Percentiles rank a stretch among this genome's conserved stretches.
These are phyloP conservation scores for Lactarius vividus DNA, from an alignment of 768 basidiomycete genomes.

Conservation along the genomic window DNA sequence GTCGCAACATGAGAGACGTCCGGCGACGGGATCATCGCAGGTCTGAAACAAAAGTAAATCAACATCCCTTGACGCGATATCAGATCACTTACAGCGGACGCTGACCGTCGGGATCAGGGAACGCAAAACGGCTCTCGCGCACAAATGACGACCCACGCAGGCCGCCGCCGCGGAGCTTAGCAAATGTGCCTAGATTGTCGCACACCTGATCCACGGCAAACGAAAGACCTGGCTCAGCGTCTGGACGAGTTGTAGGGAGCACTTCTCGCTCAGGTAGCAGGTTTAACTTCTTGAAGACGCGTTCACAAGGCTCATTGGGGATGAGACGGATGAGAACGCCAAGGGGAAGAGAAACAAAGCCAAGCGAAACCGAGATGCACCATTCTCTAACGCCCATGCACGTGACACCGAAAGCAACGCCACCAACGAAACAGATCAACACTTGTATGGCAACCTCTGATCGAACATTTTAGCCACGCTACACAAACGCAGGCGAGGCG, in stretches of 20 bases:
- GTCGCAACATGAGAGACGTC: constrained; percentile 50
- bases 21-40: constrained; percentile 67
- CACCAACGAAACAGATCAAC: constrained; percentile 87
- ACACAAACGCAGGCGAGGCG: background rate
- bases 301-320: constrained; percentile 78
- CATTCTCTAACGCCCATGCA: constrained; percentile 79
- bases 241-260: constrained; percentile 61
- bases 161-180: constrained; percentile 57
- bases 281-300: constrained; percentile 49
- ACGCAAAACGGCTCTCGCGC: constrained; percentile 68
- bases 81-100: constrained; percentile 45
- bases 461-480: constrained; percentile 9
- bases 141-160: constrained; percentile 83
- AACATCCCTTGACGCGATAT: constrained; percentile 15
- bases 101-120: constrained; percentile 46
- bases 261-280: constrained; percentile 65
- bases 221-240: constrained; percentile 66
- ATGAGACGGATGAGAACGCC: constrained; percentile 77
- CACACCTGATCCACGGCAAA: constrained; percentile 76
- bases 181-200: constrained; percentile 62
- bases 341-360: constrained; percentile 82
- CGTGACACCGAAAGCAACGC: constrained; percentile 87
- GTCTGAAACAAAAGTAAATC: constrained; percentile 43
- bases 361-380: constrained; percentile 89
- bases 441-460: constrained; percentile 88